Percentiles rank a stretch among this genome's conserved stretches.
phyloP scores from a whole-genome alignment of 1,284 basidiomycete genomes.

The Leccinum griseonigrum region DNA sequence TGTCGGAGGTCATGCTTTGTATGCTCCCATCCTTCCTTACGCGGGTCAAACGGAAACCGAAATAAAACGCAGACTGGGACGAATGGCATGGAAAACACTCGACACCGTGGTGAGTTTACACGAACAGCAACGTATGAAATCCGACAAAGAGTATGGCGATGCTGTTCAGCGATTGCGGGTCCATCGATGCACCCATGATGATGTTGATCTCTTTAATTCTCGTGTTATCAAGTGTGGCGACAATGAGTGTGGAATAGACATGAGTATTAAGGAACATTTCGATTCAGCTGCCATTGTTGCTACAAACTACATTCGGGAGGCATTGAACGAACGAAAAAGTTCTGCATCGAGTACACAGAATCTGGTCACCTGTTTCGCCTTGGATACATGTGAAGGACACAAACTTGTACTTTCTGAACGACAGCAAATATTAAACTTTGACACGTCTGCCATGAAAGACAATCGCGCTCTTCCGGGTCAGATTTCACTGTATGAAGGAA shows the following conservation, averaged over 20 bases:
- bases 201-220: conserved; percentile 32
- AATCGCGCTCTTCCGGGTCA: conserved; percentile 11
- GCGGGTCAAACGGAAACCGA: conserved; percentile 5
- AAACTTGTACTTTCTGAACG: not conserved
- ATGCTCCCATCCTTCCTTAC: conserved; percentile 19
- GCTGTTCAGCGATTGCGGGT: conserved; percentile 21
- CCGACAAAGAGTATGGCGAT: conserved; percentile 29
- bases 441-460: not conserved
- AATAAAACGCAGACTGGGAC: conserved; percentile 3
- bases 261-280: not conserved
- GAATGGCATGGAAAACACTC: conserved; percentile 31
- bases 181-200: conserved; percentile 22
- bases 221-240: conserved; percentile 17
- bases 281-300: not conserved
- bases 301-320: not conserved
- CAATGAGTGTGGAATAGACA: not conserved
- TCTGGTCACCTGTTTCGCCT: not conserved
- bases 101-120: conserved; percentile 22
- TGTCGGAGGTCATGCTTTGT: conserved; percentile 27
- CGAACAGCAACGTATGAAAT: conserved; percentile 33
- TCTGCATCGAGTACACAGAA: not conserved
- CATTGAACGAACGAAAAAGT: not conserved
- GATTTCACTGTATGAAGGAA: conserved; percentile 20
- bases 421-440: not conserved
- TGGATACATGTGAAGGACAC: not conserved